Conservation (phyloP, 148 eudicot genomes). For the Selenicereus undatus region DNA sequence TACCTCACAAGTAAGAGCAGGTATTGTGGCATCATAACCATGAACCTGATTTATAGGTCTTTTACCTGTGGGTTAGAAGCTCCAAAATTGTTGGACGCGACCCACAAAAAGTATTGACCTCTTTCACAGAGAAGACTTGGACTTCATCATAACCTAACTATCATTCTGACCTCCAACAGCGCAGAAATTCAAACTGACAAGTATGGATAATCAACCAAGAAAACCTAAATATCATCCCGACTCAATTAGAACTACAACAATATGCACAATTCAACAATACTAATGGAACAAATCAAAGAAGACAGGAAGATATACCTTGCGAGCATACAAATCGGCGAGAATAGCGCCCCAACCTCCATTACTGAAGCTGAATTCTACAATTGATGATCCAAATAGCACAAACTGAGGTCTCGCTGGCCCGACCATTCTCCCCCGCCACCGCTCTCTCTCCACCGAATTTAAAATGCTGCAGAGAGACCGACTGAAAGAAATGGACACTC, state of each 20-base stretch:
- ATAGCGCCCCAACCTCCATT: conserved; percentile 94
- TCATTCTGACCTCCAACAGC: too few relatives aligned
- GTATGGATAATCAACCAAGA: not conserved
- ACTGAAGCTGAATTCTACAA: conserved; percentile 76
- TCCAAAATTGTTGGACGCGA: too few relatives aligned
- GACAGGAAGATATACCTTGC: conserved; percentile 45
- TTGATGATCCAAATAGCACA: conserved; percentile 91
- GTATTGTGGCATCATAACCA: too few relatives aligned
- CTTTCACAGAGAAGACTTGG: too few relatives aligned
- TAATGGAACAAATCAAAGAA: not conserved
- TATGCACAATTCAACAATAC: not conserved
- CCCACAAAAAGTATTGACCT: too few relatives aligned
- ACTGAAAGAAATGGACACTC: not conserved
- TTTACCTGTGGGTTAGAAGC: too few relatives aligned
- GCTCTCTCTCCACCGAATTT: conserved; percentile 5
- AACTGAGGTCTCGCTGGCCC: conserved; percentile 77
- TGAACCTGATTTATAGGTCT: too few relatives aligned
- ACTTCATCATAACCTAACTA: too few relatives aligned
- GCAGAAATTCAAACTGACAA: not conserved
- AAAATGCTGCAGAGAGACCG: not conserved
- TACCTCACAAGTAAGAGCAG: too few relatives aligned
- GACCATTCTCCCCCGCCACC: conserved; percentile 36
- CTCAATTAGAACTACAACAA: not conserved
- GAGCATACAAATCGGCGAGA: conserved; percentile 78
- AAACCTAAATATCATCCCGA: not conserved